A percentile compares a stretch with the other conserved stretches of the same genome.
These are phyloP conservation scores for Candida cerambycidarum DNA, from an alignment of 805 yeast genomes.

Conservation along the genomic window DNA sequence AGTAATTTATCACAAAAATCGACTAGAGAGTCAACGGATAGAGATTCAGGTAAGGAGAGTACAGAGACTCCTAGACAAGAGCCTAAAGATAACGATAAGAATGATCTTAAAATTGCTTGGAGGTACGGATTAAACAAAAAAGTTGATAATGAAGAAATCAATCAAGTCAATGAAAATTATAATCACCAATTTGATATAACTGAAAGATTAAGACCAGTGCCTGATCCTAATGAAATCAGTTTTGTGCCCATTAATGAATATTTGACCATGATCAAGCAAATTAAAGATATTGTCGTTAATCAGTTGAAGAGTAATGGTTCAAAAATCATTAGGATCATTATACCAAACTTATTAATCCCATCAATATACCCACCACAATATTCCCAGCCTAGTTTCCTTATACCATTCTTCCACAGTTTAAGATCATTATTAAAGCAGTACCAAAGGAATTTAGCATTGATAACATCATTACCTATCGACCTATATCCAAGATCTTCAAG, in stretches of 20 bases:
- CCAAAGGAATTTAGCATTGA: slow-evolving; percentile 46
- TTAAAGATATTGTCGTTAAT: slow-evolving; percentile 37
- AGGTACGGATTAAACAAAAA: slow-evolving; percentile 61
- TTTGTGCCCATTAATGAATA: slow-evolving; percentile 43
- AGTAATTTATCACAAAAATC: slow-evolving; percentile 53
- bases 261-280: slow-evolving; percentile 33
- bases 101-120: slow-evolving; percentile 89
- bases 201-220: slow-evolving; percentile 64
- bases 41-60: too few relatives aligned
- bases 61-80: slow-evolving; percentile 1
- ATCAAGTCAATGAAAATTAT: slow-evolving; percentile 49
- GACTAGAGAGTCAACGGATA: too few relatives aligned
- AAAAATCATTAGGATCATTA: slow-evolving; percentile 59
- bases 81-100: slow-evolving; percentile 14
- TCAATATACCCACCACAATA: slow-evolving; percentile 58
- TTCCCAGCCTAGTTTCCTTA: slow-evolving; percentile 45
- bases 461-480: slow-evolving; percentile 61
- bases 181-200: slow-evolving; percentile 76
- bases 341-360: slow-evolving; percentile 83
- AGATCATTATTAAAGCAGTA: slow-evolving; percentile 51
- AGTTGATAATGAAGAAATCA: slow-evolving; percentile 22
- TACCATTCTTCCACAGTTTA: slow-evolving; percentile 63
- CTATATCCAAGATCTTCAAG: slow-evolving; percentile 57
- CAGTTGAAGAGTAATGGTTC: slow-evolving; percentile 41
- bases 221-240: slow-evolving; percentile 59